Evolutionary conservation across 495 filamentous ascomycete species (phyloP), one percentile per base, ranked within the genome.

Genomic region (Extremus antarcticus): DNA sequence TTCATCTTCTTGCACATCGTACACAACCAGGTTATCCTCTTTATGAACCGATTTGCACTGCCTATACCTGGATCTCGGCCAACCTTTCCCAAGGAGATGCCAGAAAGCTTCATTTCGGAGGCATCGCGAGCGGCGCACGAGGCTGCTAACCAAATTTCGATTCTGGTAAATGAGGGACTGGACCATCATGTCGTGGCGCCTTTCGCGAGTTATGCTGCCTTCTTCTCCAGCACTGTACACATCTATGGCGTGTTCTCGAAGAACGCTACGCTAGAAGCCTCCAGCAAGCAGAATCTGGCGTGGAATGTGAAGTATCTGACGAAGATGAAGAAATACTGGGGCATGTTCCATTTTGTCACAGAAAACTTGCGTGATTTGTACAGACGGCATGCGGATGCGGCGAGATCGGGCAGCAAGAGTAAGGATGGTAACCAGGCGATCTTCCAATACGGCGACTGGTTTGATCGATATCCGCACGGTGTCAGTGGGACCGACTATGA

Each of bases 371-470:
- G 91, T 55, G 87, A 92, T 54, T 82, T 92, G 54, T 98, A 94
- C 67, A 80, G 83, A 48, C 83, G 84, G 25, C 90, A 88, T 64
- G 85, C 88, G 25, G 90, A 95, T 69, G 85, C 85, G 25, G 79
- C 83, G n/a, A 19, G 64, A 21, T 55, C 40, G 17, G 55, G 58
- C 21, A 83, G 84, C 25, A 77, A 82, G 17, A 20, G 58, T 22
- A 61, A 63, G 15, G 57, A 50, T 13, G 47, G 52, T 21, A 63
- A 66, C n/a, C 56, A 78, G 1, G 70, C 73, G 13, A 87, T 95
- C 67, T 90, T 95, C 72, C 91, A 96, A 65, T 98, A 97, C 62
- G 90, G 90, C 35, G 92, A 98, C 68, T 98, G 92, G 92, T 96
- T 96, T 64, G 82, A 90, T 65, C 83, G 87, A 60, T 96, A 96